phyloP scores from a whole-genome alignment of 495 filamentous ascomycete species.

The Collariella sp. region DNA sequence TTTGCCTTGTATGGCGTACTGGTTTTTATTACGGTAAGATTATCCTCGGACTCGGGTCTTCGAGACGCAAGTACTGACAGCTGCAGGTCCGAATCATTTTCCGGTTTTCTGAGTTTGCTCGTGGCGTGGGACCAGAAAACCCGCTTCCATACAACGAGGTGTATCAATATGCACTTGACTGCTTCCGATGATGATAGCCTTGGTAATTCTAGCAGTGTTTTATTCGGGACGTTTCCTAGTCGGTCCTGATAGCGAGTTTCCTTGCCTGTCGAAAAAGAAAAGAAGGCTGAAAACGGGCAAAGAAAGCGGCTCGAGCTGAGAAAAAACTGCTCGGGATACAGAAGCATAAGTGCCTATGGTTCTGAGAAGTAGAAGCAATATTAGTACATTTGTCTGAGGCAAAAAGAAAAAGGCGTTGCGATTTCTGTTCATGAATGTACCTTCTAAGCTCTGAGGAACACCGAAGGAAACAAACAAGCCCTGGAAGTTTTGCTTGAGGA shows the following conservation, averaged over 20 bases:
- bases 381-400: too few species aligned
- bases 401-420: too few species aligned
- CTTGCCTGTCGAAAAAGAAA: conserved; percentile 22
- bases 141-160: conserved; percentile 44
- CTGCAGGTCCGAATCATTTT: conserved; percentile 48
- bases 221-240: conserved; percentile 48
- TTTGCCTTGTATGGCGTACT: conserved; percentile 45
- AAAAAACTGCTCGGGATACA: too few species aligned
- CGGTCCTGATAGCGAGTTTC: conserved; percentile 36
- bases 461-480: too few species aligned
- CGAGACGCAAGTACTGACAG: neutral
- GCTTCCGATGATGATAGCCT: conserved; percentile 49
- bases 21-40: conserved; percentile 43
- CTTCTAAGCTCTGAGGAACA: too few species aligned
- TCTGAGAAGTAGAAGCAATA: too few species aligned
- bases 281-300: conserved; percentile 28
- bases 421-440: too few species aligned
- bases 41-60: neutral
- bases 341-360: too few species aligned
- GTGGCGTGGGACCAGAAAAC: conserved; percentile 31
- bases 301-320: conserved; percentile 9
- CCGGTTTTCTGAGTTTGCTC: conserved; percentile 48
- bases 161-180: conserved; percentile 49
- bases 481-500: too few species aligned
- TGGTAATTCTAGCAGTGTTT: conserved; percentile 38